phyloP scores from a whole-genome alignment of 1,284 basidiomycete species.

The Golubevia pallescens region DNA sequence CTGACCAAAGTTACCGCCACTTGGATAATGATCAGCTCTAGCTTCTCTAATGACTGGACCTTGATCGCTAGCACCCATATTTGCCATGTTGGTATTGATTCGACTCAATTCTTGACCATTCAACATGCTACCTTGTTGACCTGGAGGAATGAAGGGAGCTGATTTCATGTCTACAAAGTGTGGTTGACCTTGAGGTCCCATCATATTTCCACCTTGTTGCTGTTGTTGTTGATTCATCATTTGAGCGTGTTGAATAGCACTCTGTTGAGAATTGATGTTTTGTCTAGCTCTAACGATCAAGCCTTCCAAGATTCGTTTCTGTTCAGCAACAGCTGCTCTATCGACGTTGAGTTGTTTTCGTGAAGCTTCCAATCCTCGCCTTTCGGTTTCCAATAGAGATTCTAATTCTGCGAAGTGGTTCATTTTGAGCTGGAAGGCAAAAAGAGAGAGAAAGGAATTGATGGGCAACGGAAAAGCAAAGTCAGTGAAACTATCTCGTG shows the following conservation, averaged over 20 bases:
- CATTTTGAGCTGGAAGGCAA: conserved; percentile 46
- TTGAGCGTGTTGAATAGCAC: conserved; percentile 43
- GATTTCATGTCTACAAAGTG: conserved; percentile 34
- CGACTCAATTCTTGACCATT: background rate
- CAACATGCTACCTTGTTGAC: background rate
- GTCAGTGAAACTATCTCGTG: too few species aligned
- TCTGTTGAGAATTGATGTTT: conserved; percentile 51
- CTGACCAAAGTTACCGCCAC: conserved; percentile 20
- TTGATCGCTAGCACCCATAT: conserved; percentile 18
- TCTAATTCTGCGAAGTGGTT: conserved; percentile 59
- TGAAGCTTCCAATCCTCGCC: conserved; percentile 44
- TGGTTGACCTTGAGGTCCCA: conserved; percentile 10
- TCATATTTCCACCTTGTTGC: too few species aligned
- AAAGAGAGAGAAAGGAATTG: background rate
- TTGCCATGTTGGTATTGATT: background rate
- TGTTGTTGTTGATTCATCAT: conserved; percentile 29
- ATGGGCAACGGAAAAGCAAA: too few species aligned
- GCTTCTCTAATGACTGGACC: conserved; percentile 50
- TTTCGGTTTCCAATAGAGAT: conserved; percentile 51
- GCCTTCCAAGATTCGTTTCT: background rate
- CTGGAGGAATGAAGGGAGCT: conserved; percentile 41
- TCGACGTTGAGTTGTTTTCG: conserved; percentile 54
- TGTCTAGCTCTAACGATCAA: conserved; percentile 23
- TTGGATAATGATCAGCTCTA: conserved; percentile 6
- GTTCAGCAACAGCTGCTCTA: conserved; percentile 33